Conservation (phyloP, 352 stramenopile genomes). For the Globisporangium megalacanthum region DNA sequence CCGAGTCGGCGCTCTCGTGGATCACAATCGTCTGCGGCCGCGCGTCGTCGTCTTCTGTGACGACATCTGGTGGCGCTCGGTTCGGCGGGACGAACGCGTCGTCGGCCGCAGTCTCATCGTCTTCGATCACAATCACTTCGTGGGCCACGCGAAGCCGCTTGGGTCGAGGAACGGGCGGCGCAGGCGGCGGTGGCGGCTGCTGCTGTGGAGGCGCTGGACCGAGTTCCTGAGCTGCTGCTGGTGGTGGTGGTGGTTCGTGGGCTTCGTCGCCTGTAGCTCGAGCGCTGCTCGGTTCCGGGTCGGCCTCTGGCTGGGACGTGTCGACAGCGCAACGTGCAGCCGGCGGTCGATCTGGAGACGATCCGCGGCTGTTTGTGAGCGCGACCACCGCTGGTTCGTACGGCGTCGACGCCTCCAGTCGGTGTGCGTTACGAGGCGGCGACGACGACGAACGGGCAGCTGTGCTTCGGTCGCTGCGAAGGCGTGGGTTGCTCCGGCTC, state of each 20-base stretch:
- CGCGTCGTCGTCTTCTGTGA: constrained; percentile 30
- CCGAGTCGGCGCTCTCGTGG: neutral
- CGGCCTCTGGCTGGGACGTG: neutral
- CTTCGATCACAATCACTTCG: constrained; percentile 72
- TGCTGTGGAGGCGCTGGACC: neutral
- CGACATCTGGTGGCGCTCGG: constrained; percentile 35
- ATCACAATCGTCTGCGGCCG: neutral
- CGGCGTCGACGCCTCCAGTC: constrained; percentile 1
- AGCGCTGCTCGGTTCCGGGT: too few relatives aligned
- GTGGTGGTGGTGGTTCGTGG: neutral
- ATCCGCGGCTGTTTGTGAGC: neutral
- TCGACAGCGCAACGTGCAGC: neutral
- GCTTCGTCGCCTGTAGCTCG: too few relatives aligned
- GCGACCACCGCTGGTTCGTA: neutral
- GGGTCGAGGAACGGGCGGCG: neutral
- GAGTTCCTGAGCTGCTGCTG: neutral
- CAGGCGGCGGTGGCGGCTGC: neutral
- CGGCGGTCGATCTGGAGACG: constrained; percentile 3
- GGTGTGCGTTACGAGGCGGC: neutral
- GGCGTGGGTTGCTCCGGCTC: constrained; percentile 9
- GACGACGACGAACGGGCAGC: neutral
- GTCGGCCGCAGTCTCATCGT: constrained; percentile 28
- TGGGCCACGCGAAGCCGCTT: constrained; percentile 1
- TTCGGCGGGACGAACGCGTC: constrained; percentile 7
- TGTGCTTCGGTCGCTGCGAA: neutral